Evolutionary conservation across 129 eudicot species (phyloP).

Genomic region (Artemisia annua): DNA sequence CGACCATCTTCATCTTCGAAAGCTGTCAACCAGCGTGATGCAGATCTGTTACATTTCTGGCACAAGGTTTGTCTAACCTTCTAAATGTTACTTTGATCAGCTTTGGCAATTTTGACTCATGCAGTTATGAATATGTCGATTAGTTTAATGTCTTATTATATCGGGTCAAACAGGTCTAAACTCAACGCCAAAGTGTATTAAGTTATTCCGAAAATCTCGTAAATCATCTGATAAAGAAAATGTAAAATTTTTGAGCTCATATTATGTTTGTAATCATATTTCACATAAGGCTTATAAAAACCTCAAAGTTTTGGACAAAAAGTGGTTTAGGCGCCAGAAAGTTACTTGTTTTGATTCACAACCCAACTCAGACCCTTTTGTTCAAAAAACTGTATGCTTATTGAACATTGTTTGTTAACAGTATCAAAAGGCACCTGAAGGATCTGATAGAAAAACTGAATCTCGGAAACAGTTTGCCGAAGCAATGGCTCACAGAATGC

Average conservation of each 20-base stretch:
- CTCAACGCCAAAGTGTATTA: neutral
- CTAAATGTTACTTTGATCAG: neutral
- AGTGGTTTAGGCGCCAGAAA: neutral
- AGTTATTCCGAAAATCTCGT: neutral
- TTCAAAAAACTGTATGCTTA: neutral
- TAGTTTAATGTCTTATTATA: neutral
- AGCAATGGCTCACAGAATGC: slow-evolving; percentile 88
- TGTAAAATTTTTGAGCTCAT: neutral
- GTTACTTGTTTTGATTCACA: neutral
- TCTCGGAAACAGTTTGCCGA: slow-evolving; percentile 80
- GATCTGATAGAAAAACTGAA: slow-evolving; percentile 61
- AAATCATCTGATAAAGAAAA: neutral
- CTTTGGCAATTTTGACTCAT: neutral
- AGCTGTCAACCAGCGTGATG: slow-evolving; percentile 91
- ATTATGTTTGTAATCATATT: neutral
- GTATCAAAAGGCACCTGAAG: slow-evolving; percentile 94
- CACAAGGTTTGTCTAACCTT: slow-evolving; percentile 55
- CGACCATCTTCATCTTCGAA: slow-evolving; percentile 50
- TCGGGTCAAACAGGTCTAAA: neutral
- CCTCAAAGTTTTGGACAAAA: neutral
- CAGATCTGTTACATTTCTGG: slow-evolving; percentile 90
- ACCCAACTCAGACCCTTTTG: neutral
- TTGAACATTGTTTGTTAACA: slow-evolving; percentile 31
- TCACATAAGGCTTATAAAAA: neutral
- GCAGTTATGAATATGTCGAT: neutral